A percentile compares a stretch with the other conserved stretches of the same genome.
These are phyloP conservation scores for Monilinia fructigena DNA, from an alignment of 2,329 filamentous ascomycete species.

Conservation along the genomic window DNA sequence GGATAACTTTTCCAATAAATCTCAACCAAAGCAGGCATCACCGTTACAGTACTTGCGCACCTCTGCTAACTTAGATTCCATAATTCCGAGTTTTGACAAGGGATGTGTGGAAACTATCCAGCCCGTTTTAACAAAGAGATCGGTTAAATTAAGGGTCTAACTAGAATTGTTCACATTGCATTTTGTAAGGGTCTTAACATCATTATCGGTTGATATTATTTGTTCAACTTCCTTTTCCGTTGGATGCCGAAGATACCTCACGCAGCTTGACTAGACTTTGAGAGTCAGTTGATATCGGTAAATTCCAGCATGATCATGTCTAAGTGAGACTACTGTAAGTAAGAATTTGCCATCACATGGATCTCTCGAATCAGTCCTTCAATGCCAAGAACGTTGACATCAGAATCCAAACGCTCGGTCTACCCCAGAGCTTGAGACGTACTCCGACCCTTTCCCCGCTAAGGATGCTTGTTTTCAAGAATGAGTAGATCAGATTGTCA, in stretches of 20 bases:
- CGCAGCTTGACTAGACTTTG: background rate
- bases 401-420: slow-evolving; percentile 7
- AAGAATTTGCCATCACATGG: background rate
- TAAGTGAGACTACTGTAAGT: background rate
- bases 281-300: background rate
- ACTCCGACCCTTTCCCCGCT: background rate
- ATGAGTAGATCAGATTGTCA: background rate
- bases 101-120: background rate
- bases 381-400: background rate
- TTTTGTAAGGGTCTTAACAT: background rate
- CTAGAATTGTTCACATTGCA: background rate
- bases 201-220: background rate
- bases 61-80: background rate
- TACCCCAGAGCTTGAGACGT: slow-evolving; percentile 10
- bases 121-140: background rate
- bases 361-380: background rate
- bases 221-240: background rate
- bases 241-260: background rate
- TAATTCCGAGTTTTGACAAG: background rate
- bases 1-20: background rate
- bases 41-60: background rate
- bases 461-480: background rate
- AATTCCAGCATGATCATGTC: background rate
- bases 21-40: background rate
- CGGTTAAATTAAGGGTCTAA: background rate